A percentile compares a stretch with the other conserved stretches of the same genome.
Conservation (phyloP, 225 moss, liverwort and hornwort species). For the Anthoceros angustus region DNA sequence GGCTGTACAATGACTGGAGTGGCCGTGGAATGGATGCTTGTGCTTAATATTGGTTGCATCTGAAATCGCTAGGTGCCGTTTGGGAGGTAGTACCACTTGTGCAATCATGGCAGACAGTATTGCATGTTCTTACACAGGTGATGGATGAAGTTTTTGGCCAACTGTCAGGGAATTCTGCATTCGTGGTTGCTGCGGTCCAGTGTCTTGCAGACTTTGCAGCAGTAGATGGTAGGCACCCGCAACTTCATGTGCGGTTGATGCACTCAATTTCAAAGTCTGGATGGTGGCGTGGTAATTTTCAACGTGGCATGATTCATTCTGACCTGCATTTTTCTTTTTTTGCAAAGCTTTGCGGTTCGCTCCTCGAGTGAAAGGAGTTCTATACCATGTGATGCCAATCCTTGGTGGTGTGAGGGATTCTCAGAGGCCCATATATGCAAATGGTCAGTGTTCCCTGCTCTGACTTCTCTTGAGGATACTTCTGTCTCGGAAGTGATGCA, state of each 20-base stretch:
- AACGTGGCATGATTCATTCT: background rate
- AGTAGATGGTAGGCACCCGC: constrained; percentile 52
- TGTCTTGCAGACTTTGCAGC: constrained; percentile 77
- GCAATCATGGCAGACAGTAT: no score
- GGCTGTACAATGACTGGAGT: constrained; percentile 1
- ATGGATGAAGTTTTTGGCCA: constrained; percentile 94
- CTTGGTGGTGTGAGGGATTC: constrained; percentile 80
- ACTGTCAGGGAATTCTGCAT: constrained; percentile 65
- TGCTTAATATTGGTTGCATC: background rate
- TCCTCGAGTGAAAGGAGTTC: constrained; percentile 82
- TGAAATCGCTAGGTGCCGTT: background rate
- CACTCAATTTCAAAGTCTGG: background rate
- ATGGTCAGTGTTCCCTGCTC: constrained; percentile 27
- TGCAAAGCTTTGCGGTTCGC: constrained; percentile 90
- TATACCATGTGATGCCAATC: constrained; percentile 77
- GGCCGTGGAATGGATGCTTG: background rate
- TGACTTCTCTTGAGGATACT: background rate
- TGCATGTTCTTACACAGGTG: constrained; percentile 35
- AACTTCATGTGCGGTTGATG: constrained; percentile 7
- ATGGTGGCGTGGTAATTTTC: background rate
- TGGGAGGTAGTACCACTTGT: no score
- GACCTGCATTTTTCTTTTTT: constrained; percentile 7
- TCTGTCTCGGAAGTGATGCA: constrained; percentile 6
- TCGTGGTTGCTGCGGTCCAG: constrained; percentile 76
- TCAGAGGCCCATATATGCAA: constrained; percentile 72